phyloP scores from a whole-genome alignment of 495 filamentous ascomycete species.

The Pseudevernia furfuracea region DNA sequence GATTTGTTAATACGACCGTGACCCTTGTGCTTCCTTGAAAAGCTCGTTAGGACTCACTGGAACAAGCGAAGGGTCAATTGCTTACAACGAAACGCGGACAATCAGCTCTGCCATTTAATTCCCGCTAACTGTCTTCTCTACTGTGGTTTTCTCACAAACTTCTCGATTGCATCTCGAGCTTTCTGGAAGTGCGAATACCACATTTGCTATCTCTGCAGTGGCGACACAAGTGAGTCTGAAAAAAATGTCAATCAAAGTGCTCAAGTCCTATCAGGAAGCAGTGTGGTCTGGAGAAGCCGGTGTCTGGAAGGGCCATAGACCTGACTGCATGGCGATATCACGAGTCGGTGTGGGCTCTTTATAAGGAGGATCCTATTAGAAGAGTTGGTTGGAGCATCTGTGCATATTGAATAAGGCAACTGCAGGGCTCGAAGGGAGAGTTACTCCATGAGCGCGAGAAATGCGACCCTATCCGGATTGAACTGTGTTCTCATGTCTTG shows the following conservation, averaged over 20 bases:
- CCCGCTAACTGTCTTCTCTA: too few species aligned
- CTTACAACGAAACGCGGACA: not conserved
- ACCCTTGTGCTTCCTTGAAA: not conserved
- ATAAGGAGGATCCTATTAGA: not conserved
- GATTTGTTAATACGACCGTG: not conserved
- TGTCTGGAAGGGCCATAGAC: not conserved
- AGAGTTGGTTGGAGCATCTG: not conserved
- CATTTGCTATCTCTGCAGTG: not conserved
- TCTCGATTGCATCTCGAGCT: not conserved
- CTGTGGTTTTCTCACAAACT: not conserved
- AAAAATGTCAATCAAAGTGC: not conserved
- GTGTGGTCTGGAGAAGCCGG: not conserved
- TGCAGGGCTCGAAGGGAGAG: not conserved
- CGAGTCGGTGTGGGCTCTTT: not conserved
- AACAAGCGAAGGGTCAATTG: not conserved
- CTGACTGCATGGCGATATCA: not conserved
- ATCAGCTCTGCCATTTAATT: not conserved
- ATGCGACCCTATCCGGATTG: not conserved
- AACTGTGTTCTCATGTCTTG: not conserved
- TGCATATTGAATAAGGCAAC: not conserved
- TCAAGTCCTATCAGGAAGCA: not conserved
- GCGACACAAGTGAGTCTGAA: not conserved
- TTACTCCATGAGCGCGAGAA: not conserved
- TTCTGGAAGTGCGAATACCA: not conserved
- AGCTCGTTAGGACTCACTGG: not conserved